A percentile compares a stretch with the other conserved stretches of the same genome.
Evolutionary conservation across 1,139 yeast genomes (phyloP).

Genomic region (Sugiyamaella japonica): DNA sequence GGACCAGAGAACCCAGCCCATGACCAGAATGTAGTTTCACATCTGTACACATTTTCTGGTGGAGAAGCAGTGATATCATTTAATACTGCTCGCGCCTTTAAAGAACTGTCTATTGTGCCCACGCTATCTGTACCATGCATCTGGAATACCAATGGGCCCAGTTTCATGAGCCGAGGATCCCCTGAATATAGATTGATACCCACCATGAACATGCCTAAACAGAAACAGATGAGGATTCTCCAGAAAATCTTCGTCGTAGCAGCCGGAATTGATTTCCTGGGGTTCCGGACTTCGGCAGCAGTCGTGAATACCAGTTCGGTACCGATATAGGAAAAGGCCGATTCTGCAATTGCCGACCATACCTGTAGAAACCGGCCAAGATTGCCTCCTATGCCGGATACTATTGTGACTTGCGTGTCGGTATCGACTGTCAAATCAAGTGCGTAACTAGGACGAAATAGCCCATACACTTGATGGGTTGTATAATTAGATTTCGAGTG

Average conservation of each 20-base stretch:
- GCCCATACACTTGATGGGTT: conserved; percentile 59
- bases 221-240: conserved; percentile 66
- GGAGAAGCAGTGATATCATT: conserved; percentile 41
- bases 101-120: neutral
- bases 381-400: conserved; percentile 58
- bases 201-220: conserved; percentile 68
- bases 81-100: neutral
- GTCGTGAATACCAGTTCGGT: conserved; percentile 83
- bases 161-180: conserved; percentile 56
- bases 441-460: conserved; percentile 67
- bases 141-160: conserved; percentile 11
- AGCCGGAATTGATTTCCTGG: conserved; percentile 72
- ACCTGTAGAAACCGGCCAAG: conserved; percentile 66
- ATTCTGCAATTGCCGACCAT: conserved; percentile 60
- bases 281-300: conserved; percentile 83
- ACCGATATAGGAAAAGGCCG: conserved; percentile 75
- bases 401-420: conserved; percentile 46
- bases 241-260: conserved; percentile 76
- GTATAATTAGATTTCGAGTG: conserved; percentile 51
- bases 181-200: conserved; percentile 74
- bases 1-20: conserved; percentile 36
- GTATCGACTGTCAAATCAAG: conserved; percentile 34
- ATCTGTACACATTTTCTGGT: conserved; percentile 25
- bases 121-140: conserved; percentile 1
- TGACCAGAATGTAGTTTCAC: conserved; percentile 26